A percentile compares a stretch with the other conserved stretches of the same genome.
Evolutionary conservation across 495 filamentous ascomycete genomes (phyloP).

Genomic region (Neurospora discreta): DNA sequence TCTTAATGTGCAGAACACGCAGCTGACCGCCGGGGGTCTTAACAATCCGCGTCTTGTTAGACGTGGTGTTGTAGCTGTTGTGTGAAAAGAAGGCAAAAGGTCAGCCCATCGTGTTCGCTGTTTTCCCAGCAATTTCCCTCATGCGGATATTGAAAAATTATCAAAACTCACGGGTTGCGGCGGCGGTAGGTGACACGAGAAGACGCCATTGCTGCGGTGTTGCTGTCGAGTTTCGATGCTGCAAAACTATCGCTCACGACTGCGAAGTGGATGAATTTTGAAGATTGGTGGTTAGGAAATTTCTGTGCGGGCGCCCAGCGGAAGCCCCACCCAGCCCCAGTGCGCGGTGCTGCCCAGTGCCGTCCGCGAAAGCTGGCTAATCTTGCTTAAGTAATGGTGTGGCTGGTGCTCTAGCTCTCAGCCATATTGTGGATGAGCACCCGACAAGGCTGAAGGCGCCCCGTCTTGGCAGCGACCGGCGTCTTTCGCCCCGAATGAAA

Average conservation of each 20-base stretch:
- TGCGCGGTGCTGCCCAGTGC: neutral
- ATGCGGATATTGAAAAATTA: neutral
- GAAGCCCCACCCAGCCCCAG: conserved; percentile 16
- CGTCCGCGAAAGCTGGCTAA: conserved; percentile 1
- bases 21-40: conserved; percentile 93
- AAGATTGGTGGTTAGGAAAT: conserved; percentile 19
- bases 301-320: conserved; percentile 29
- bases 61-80: conserved; percentile 83
- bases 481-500: neutral
- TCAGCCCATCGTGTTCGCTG: conserved; percentile 12
- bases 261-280: conserved; percentile 38
- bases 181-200: conserved; percentile 58
- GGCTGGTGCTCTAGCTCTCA: conserved; percentile 2
- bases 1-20: conserved; percentile 96
- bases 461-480: too few species aligned
- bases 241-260: conserved; percentile 31
- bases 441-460: neutral
- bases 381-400: conserved; percentile 5
- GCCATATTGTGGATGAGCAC: neutral
- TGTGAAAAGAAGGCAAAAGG: conserved; percentile 1
- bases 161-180: conserved; percentile 73
- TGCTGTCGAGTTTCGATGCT: conserved; percentile 38
- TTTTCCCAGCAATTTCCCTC: conserved; percentile 1
- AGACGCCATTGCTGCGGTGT: conserved; percentile 52
- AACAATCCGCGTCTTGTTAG: conserved; percentile 91